phyloP scores from a whole-genome alignment of 257 asterid genomes.

The Linaria vulgaris region DNA sequence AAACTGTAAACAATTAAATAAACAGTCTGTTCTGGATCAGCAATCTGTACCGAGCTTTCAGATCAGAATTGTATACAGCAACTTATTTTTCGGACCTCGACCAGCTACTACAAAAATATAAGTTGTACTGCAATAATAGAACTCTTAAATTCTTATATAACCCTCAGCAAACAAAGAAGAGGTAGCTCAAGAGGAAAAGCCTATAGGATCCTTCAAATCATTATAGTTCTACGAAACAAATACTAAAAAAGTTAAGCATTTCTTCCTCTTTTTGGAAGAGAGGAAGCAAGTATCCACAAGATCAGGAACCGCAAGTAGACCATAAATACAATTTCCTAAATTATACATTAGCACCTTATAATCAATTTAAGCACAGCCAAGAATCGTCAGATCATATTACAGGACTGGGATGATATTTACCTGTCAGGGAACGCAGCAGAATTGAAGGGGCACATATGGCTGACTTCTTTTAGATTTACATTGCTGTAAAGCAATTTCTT shows the following conservation, averaged over 20 bases:
- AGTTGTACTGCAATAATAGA: background rate
- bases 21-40: background rate
- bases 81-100: background rate
- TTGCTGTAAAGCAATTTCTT: slow-evolving; percentile 95
- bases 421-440: slow-evolving; percentile 99
- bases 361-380: slow-evolving; percentile 5
- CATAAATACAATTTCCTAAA: background rate
- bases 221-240: background rate
- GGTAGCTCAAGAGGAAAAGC: background rate
- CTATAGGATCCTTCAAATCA: background rate
- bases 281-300: background rate
- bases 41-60: background rate
- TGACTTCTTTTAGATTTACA: slow-evolving; percentile 93
- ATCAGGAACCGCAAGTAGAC: background rate
- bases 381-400: slow-evolving; percentile 16
- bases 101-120: background rate
- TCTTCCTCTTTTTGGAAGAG: slow-evolving; percentile 57
- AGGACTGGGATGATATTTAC: slow-evolving; percentile 37
- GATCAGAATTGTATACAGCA: background rate
- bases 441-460: slow-evolving; percentile 97
- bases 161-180: background rate
- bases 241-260: slow-evolving; percentile 42
- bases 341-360: slow-evolving; percentile 16
- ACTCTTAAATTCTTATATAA: too few species aligned
- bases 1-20: background rate